Evolutionary conservation across 1,284 basidiomycete species (phyloP), one percentile per base, ranked within the genome.

Genomic region (Amylostereum chailletii): DNA sequence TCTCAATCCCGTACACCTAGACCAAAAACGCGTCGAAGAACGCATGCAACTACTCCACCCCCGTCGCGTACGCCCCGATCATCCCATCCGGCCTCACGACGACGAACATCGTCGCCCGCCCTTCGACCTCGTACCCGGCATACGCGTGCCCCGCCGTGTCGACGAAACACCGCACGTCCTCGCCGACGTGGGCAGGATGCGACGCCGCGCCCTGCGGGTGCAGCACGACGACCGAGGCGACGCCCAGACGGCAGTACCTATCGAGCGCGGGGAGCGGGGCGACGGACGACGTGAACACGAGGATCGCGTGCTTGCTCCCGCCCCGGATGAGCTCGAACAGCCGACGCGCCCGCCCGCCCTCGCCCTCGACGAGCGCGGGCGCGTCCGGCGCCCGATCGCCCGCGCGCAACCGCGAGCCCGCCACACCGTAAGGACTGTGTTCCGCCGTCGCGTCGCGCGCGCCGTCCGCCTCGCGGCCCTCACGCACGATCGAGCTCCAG

Each of bases 401-500:
- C 10, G 19, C 39, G 6, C 29, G 39, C 11, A 40, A 5, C 6
- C 39, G 39, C 19, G 19, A 19, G 19, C 19, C 49, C 31, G 48
- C 53, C n/a, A 39, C 40, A 6, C 34, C 38, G 3, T 8, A 6
- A 10, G 42, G 29, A 37, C 3, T 50, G 11, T 54, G 50, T 31
- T 57, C 41, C 4, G 57, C 64, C 5, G 71, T 62, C 1, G 73
- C 68, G 38, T 74, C 68, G 0, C 72, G 74, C 9, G 74, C 72
- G 33, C 72, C 59, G 52, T 77, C 72, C 0, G 74, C 75, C 0
- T 72, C 73, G n/a, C 65, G 62, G 34, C 60, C 62, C 10, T 40
- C 29, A 2, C 33, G 10, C 27, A 74, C 64, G 44, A 75, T 65
- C 3, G 67, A 60, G 55, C 73, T 75, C 65, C 70, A 69, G 26